These are phyloP conservation scores for Neofusicoccum kwambonambiense DNA, from an alignment of 2,329 filamentous ascomycete species.

Conservation along the genomic window DNA sequence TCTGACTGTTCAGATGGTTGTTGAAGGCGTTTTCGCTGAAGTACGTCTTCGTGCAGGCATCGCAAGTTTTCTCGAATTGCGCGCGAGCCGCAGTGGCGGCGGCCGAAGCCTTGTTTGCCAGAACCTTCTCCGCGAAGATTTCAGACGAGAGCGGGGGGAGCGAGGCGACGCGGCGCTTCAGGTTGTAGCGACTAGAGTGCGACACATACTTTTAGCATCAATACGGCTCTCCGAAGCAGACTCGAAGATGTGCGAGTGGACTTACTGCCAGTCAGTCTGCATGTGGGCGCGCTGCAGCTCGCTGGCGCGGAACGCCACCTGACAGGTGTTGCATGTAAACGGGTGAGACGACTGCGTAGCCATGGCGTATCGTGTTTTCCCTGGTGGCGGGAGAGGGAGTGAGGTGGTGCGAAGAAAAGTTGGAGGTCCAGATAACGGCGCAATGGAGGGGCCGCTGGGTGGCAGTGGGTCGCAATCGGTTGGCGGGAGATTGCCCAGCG, in stretches of 20 bases:
- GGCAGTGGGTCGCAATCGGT: constrained; percentile 9
- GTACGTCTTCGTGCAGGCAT: constrained; percentile 84
- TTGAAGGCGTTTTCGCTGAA: constrained; percentile 94
- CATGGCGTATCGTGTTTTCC: constrained; percentile 26
- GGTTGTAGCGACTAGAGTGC: constrained; percentile 77
- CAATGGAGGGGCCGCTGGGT: constrained; percentile 7
- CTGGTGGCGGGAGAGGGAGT: not conserved
- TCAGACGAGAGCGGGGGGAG: constrained; percentile 89
- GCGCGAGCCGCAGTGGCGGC: constrained; percentile 84
- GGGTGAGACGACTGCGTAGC: constrained; percentile 60
- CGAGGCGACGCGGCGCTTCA: constrained; percentile 89
- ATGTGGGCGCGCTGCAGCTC: constrained; percentile 94
- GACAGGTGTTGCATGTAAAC: constrained; percentile 97
- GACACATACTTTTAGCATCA: not conserved
- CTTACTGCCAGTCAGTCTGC: constrained; percentile 98
- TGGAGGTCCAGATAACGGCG: constrained; percentile 6
- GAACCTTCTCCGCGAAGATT: constrained; percentile 91
- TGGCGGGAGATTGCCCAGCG: constrained; percentile 11
- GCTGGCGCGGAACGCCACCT: constrained; percentile 91
- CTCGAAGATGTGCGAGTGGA: constrained; percentile 29
- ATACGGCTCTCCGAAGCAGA: not conserved
- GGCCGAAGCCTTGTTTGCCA: constrained; percentile 82
- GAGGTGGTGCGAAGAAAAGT: constrained; percentile 15
- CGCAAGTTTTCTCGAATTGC: constrained; percentile 80
- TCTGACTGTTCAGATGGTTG: constrained; percentile 88